Base-by-base conservation (phyloP, 345 rosid species). In the Cardamine occulta region DNA sequence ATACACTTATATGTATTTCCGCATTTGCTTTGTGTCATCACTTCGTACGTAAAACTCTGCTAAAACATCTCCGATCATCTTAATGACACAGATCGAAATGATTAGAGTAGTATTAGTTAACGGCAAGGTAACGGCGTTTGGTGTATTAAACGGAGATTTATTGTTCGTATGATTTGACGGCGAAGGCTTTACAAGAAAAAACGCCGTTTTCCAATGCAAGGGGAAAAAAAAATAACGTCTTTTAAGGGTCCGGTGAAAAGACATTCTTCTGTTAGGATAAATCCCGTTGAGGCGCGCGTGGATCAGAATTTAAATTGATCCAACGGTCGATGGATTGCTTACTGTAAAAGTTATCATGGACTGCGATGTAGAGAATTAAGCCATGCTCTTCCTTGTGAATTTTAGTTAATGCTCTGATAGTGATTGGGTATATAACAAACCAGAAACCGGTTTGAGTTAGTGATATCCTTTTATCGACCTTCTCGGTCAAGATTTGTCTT, bases 121-220 rank as follows among this genome's bases (percentile, higher is more conserved):
- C 95, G 87, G 84, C 89, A 83, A 89, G 79, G 89, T 88, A 61
- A 81, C 75, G 89, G 85, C 91, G 90, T 88, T 83, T 72, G 0
- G 28, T 10, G 5, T 70, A 48, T 19, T 5, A 15, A 37, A 65
- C 54, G 64, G 64, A 28, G 53, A 35, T 13, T 54, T 42, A 8
- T 47, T 2, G 12, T 13, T 40, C 64, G 60, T 66, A 17, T 70
- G 76, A 65, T 59, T 78, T 57, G 77, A 78, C 81, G 77, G 77
- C 67, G 76, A 71, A 76, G 73, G 76, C 45, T 72, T 55, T 65
- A 1, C 12, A 45, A 14, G 2, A 31, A 28, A 52, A 77, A 66
- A 72, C 77, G 77, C 77, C 73, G 76, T 77, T 77, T 77, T 77
- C 80, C 80, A 63, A 70, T 32, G 80, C 52, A 65, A 54, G 15